A percentile compares a stretch with the other conserved stretches of the same genome.
These are phyloP conservation scores for Ogataea neopini DNA, from an alignment of 805 yeast genomes.

Conservation along the genomic window DNA sequence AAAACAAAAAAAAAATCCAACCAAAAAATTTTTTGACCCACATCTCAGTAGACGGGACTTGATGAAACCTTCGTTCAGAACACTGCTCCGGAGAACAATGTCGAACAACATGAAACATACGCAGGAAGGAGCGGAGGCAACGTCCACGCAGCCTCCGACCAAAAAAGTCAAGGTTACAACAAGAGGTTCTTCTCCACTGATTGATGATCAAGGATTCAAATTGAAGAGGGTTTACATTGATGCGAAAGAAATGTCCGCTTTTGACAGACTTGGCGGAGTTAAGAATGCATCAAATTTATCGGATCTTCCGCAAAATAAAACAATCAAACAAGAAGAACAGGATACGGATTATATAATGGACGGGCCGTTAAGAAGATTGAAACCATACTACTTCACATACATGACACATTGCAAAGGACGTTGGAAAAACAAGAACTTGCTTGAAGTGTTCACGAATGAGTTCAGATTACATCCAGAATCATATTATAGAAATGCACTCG, in stretches of 20 bases:
- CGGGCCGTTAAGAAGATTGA: constrained; percentile 66
- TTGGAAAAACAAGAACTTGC: constrained; percentile 82
- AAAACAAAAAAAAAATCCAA: not conserved
- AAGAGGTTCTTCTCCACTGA: constrained; percentile 22
- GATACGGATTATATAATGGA: constrained; percentile 58
- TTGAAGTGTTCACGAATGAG: constrained; percentile 82
- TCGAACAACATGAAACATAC: not conserved
- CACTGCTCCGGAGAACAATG: not conserved
- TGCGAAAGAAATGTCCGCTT: constrained; percentile 43
- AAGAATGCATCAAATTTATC: constrained; percentile 16
- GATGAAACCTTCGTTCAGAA: no score
- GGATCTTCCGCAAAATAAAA: constrained; percentile 26
- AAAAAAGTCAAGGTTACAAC: constrained; percentile 17
- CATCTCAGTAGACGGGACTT: no score
- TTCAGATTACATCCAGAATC: constrained; percentile 75
- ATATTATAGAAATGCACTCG: constrained; percentile 58
- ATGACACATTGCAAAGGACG: constrained; percentile 87
- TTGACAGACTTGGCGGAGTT: constrained; percentile 42
- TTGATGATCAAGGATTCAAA: constrained; percentile 51
- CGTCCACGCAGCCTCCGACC: constrained; percentile 11
- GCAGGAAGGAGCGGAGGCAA: not conserved
- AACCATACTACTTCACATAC: constrained; percentile 88
- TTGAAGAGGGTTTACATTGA: constrained; percentile 46
- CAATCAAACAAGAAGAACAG: constrained; percentile 55
- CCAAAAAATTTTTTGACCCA: constrained; percentile 3